Evolutionary conservation across 2,329 filamentous ascomycete species (phyloP).

Genomic region (Didymella glomerata): DNA sequence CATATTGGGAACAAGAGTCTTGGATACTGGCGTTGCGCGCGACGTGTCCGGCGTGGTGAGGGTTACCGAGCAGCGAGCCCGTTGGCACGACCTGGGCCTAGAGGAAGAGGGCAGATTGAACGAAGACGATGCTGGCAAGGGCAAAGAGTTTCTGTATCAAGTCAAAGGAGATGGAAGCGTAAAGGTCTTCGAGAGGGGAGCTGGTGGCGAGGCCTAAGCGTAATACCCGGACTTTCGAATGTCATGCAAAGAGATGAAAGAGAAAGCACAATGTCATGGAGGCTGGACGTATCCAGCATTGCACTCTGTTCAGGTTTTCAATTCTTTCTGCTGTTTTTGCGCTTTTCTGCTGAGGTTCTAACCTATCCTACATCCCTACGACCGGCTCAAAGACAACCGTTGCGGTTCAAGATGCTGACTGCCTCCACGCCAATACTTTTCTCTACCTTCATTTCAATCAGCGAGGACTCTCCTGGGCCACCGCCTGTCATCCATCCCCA

Average conservation of each 20-base stretch:
- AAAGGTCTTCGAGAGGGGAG: slow-evolving; percentile 84
- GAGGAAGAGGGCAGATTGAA: slow-evolving; percentile 32
- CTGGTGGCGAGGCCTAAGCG: slow-evolving; percentile 32
- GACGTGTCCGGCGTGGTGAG: slow-evolving; percentile 91
- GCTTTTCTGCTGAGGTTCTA: slow-evolving; percentile 15
- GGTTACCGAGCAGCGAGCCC: slow-evolving; percentile 63
- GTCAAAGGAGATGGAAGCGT: slow-evolving; percentile 81
- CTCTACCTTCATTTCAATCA: neutral
- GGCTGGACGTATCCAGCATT: neutral
- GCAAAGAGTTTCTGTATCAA: slow-evolving; percentile 82
- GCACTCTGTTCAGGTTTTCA: slow-evolving; percentile 1
- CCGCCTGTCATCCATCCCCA: neutral
- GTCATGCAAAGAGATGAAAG: neutral
- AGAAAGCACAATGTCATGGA: neutral
- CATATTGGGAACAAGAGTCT: slow-evolving; percentile 74
- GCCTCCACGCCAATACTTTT: neutral
- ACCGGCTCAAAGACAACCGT: neutral
- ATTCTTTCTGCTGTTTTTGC: slow-evolving; percentile 22
- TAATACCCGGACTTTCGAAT: neutral
- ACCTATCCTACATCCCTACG: slow-evolving; percentile 6
- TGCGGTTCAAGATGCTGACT: neutral
- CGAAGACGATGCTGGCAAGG: slow-evolving; percentile 43
- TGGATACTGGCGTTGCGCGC: slow-evolving; percentile 88
- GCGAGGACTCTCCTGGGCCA: neutral
- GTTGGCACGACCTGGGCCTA: slow-evolving; percentile 39